Evolutionary conservation across 1,139 yeast genomes (phyloP).

Genomic region (Blastobotrys ciferrii): DNA sequence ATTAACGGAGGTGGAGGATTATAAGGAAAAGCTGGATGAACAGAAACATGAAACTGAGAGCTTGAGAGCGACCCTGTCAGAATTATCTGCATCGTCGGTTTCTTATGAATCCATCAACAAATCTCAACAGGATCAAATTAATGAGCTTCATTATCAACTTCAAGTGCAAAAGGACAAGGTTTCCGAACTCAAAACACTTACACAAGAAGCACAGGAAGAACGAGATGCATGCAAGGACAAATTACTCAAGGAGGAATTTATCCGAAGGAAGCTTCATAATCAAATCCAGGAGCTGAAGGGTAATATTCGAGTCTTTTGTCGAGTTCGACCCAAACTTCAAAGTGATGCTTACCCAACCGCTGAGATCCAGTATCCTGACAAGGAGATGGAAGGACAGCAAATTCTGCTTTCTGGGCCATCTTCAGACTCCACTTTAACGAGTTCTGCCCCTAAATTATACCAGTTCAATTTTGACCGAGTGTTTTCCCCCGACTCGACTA

Average conservation of each 20-base stretch:
- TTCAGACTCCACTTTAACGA: slow-evolving; percentile 25
- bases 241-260: slow-evolving; percentile 47
- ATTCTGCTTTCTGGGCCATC: slow-evolving; percentile 28
- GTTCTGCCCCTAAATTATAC: slow-evolving; percentile 35
- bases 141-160: slow-evolving; percentile 25
- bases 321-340: slow-evolving; percentile 62
- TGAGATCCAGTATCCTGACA: slow-evolving; percentile 49
- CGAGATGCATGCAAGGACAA: slow-evolving; percentile 32
- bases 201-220: slow-evolving; percentile 24
- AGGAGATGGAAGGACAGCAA: slow-evolving; percentile 52
- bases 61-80: slow-evolving; percentile 19
- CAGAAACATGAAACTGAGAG: slow-evolving; percentile 35
- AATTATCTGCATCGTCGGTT: slow-evolving; percentile 20
- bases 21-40: slow-evolving; percentile 30
- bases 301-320: slow-evolving; percentile 85
- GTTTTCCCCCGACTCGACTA: slow-evolving; percentile 54
- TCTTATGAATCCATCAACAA: slow-evolving; percentile 22
- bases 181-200: slow-evolving; percentile 20
- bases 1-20: slow-evolving; percentile 24
- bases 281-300: slow-evolving; percentile 85
- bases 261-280: slow-evolving; percentile 69
- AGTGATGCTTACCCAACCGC: slow-evolving; percentile 31
- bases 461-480: slow-evolving; percentile 76
- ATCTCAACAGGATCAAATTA: slow-evolving; percentile 22
- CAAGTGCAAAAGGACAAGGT: slow-evolving; percentile 19